A percentile compares a stretch with the other conserved stretches of the same genome.
Evolutionary conservation across 2,329 filamentous ascomycete species (phyloP).

Genomic region (Fusarium chuoi): DNA sequence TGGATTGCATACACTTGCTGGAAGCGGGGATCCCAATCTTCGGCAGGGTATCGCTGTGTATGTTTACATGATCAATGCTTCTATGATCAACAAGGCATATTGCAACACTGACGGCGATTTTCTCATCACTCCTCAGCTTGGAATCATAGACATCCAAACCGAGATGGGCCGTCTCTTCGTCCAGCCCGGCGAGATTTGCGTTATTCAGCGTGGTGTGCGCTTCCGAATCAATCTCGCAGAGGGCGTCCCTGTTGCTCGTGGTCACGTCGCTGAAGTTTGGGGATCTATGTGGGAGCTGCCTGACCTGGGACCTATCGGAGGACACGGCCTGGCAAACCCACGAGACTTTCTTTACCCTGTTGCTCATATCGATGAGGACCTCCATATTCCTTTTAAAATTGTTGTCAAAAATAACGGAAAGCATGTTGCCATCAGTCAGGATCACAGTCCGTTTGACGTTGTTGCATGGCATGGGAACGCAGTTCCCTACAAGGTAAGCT

Average conservation of each 20-base stretch:
- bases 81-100: slow-evolving; percentile 10
- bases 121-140: slow-evolving; percentile 15
- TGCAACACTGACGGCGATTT: slow-evolving; percentile 25
- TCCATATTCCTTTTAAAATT: background rate
- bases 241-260: background rate
- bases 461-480: slow-evolving; percentile 24
- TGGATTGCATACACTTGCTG: slow-evolving; percentile 14
- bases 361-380: slow-evolving; percentile 5
- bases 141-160: slow-evolving; percentile 10
- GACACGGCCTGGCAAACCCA: slow-evolving; percentile 12
- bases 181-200: slow-evolving; percentile 9
- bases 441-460: slow-evolving; percentile 21
- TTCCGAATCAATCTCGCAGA: background rate
- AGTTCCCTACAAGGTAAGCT: slow-evolving; percentile 18
- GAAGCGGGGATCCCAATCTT: slow-evolving; percentile 16
- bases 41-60: slow-evolving; percentile 8
- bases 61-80: slow-evolving; percentile 11
- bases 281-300: slow-evolving; percentile 17
- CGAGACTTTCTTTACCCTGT: slow-evolving; percentile 16
- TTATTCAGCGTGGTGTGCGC: slow-evolving; percentile 3
- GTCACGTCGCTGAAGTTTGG: slow-evolving; percentile 12
- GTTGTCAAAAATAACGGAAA: slow-evolving; percentile 17
- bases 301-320: slow-evolving; percentile 3
- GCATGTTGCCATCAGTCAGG: slow-evolving; percentile 12
- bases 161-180: slow-evolving; percentile 9